Conservation (phyloP, 1,284 basidiomycete species). For the Rhodotorula sp. region DNA sequence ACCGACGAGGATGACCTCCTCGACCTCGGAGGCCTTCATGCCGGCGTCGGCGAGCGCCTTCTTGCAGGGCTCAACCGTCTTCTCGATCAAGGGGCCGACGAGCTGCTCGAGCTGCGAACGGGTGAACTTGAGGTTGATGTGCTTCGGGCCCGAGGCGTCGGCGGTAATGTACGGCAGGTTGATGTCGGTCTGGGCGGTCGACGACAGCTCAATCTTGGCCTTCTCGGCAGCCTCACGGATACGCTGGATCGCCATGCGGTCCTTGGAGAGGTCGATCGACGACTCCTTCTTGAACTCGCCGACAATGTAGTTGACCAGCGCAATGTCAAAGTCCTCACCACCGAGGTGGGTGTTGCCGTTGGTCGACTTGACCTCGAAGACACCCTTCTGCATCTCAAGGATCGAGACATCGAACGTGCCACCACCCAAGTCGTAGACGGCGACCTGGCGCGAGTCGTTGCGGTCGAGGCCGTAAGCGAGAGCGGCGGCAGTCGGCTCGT, state of each 20-base stretch:
- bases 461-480: slow-evolving; percentile 94
- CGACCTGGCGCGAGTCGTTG: slow-evolving; percentile 77
- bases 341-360: slow-evolving; percentile 99
- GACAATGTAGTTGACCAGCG: slow-evolving; percentile 82
- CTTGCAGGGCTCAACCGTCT: slow-evolving; percentile 95
- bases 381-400: slow-evolving; percentile 97
- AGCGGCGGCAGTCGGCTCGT: slow-evolving; percentile 96
- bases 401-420: slow-evolving; percentile 98
- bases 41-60: slow-evolving; percentile 90
- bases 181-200: slow-evolving; percentile 88
- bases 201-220: slow-evolving; percentile 97
- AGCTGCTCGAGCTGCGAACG: slow-evolving; percentile 88
- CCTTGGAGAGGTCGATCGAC: slow-evolving; percentile 74
- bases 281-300: slow-evolving; percentile 92
- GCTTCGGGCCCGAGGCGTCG: slow-evolving; percentile 88
- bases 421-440: slow-evolving; percentile 93
- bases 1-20: slow-evolving; percentile 96
- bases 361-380: slow-evolving; percentile 99
- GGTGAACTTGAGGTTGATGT: slow-evolving; percentile 87
- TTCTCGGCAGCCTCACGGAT: slow-evolving; percentile 98
- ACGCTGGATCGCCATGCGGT: slow-evolving; percentile 98
- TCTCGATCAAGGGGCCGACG: slow-evolving; percentile 76
- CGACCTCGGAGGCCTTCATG: slow-evolving; percentile 85
- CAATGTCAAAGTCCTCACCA: slow-evolving; percentile 93
- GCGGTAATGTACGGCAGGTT: slow-evolving; percentile 97